Base-by-base conservation (phyloP, 2,329 filamentous ascomycete species). In the Clonostachys chloroleuca region DNA sequence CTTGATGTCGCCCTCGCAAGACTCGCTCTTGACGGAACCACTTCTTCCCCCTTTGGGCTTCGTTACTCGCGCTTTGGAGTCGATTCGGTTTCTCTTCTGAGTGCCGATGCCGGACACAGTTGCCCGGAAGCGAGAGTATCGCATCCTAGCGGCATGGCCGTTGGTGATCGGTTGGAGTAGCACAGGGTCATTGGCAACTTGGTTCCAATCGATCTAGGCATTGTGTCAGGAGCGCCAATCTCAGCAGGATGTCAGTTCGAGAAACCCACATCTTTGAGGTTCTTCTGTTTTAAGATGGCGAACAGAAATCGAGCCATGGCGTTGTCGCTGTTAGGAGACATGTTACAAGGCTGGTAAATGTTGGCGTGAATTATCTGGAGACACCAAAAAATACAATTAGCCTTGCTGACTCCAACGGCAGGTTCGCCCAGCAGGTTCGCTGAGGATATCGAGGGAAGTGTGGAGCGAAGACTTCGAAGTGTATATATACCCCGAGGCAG, bases 91-190 rank as follows among this genome's bases (percentile, higher is more conserved):
- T 24, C 75, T 69, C 57, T 69, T 73, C 7, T 40, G 39, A 8
- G 42, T 42, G n/a, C 77, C 70, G 40, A 70, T 61, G 24, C 73
- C 73, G 9, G 72, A 59, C 56, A 81, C 70, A 12, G 71, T 63
- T 10, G 66, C 57, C 30, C 67, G 65, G 57, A 81, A 80, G 35
- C 79, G 72, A 13, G 77, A 75, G 59, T 74, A 83, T 47, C 79
- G 70, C 79, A 83, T 83, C 43, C 79, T 74, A 34, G 79, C 79
- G 33, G 79, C 79, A 59, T 83, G 79, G 41, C 79, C 79, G 56
- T 82, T 83, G 51, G 76, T 72, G 49, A 82, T 81, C 54, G 72
- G 67, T 44, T 80, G 69, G 20, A 72, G 52, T 10, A 83, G 68
- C 43, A 78, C 69, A 17, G 78, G 76, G 50, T 81, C 75, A 35